Conservation (phyloP, 768 basidiomycete genomes). For the Boletus pseudo-olivaceus region DNA sequence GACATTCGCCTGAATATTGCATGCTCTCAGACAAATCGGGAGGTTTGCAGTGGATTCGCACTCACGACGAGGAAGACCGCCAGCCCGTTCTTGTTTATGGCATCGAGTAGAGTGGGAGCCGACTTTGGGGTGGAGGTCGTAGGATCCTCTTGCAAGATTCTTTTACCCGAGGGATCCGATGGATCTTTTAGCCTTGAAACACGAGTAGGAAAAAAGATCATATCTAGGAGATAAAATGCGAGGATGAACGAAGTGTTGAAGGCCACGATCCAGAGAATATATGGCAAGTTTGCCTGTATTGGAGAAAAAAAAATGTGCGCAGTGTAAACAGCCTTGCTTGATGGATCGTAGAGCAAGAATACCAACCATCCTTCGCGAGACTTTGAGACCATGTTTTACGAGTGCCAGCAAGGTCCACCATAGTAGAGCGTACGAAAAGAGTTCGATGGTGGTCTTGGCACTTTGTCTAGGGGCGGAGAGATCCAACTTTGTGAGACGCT, state of each 20-base stretch:
- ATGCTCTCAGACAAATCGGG: not conserved
- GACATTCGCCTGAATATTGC: slow-evolving; percentile 68
- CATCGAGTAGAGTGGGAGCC: slow-evolving; percentile 61
- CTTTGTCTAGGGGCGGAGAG: slow-evolving; percentile 47
- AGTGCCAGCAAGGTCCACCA: slow-evolving; percentile 70
- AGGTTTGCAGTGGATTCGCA: slow-evolving; percentile 8
- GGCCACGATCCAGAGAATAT: slow-evolving; percentile 85
- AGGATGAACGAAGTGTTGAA: slow-evolving; percentile 86
- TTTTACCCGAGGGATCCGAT: slow-evolving; percentile 22
- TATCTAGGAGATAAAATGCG: slow-evolving; percentile 75
- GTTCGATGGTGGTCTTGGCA: slow-evolving; percentile 72
- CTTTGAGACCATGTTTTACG: slow-evolving; percentile 32
- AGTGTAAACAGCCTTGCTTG: not conserved
- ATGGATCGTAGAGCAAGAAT: not conserved
- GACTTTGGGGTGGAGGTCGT: slow-evolving; percentile 15
- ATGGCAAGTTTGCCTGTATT: slow-evolving; percentile 79
- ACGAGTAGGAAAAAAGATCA: slow-evolving; percentile 57
- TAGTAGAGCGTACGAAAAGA: slow-evolving; percentile 69
- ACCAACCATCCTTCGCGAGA: slow-evolving; percentile 65
- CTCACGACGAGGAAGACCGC: slow-evolving; percentile 77
- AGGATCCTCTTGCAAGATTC: slow-evolving; percentile 25
- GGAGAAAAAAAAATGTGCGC: not conserved
- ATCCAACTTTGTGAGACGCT: slow-evolving; percentile 7
- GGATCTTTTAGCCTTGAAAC: slow-evolving; percentile 26
- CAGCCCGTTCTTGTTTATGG: slow-evolving; percentile 80